Base-by-base conservation (phyloP, 139 green algal species). In the Auxenochlorella pyrenoidosa region DNA sequence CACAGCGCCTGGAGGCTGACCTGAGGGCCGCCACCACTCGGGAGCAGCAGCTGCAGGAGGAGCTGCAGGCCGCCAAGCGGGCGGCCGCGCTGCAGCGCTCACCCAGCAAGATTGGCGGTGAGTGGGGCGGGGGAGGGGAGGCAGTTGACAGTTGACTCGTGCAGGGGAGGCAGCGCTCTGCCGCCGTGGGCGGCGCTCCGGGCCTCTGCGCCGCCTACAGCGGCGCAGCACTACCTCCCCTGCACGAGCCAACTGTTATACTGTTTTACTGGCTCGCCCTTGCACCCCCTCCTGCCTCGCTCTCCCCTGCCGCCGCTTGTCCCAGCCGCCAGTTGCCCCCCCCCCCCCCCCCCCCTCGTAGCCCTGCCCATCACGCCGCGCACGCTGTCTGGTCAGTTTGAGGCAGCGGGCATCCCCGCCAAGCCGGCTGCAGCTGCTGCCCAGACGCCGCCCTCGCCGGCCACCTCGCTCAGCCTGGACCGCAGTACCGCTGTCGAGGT, bases 11-110 rank as follows among this genome's bases (percentile, higher is more conserved):
- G 77, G 84, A 93, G 85, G 75, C 75, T 13, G 89, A 91, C 41
- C 58, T 83, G 70, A 84, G 83, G 30, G 80, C 83, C 15, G 81
- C 85, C 4, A 32, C 51, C 8, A 30, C 26, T 16, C 82, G 91
- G 30, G 91, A 94, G 83, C 44, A 72, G 30, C 80, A 70, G 47
- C 88, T 93, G 70, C 75, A 83, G 51, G 78, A 75, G 34, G 88
- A 93, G 72, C 63, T 93, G 65, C 77, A 92, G 68, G 87, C 82
- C 19, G 83, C 89, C 66, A 85, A 83, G 86, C 77, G 79, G 32
- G 84, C 86, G 13, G 10, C 47, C 0, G 73, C 79, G 43, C 38
- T 85, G 80, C 80, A 85, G 63, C 80, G 80, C 63, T 65, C 80
- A 15, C 80, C 80, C 30, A 60, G 34, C 80, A 85, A 77, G 80